Conservation (phyloP, 345 rosid genomes). For the Populus nigra region DNA sequence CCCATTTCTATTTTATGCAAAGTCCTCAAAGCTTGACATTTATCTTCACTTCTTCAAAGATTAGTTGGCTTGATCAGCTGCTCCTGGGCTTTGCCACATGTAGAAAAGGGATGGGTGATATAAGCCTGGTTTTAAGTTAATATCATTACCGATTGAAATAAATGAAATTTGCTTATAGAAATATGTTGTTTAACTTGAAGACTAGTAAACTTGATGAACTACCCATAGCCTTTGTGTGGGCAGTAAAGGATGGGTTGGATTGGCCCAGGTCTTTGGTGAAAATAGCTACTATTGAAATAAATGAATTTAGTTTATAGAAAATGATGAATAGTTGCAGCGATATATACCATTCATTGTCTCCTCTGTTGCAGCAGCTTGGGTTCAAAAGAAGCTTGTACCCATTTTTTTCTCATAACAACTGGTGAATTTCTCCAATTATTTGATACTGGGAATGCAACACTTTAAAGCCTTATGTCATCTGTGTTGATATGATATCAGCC, state of each 20-base stretch:
- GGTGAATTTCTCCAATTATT: not conserved
- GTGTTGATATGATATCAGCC: not conserved
- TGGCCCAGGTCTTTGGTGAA: not conserved
- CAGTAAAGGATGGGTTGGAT: not conserved
- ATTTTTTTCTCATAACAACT: not conserved
- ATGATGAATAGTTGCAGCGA: too few species aligned
- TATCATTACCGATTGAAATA: not conserved
- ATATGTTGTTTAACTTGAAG: too few species aligned
- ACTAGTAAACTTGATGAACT: not conserved
- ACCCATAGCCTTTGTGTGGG: not conserved
- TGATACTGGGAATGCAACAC: not conserved
- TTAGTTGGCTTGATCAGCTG: not conserved
- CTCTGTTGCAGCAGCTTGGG: not conserved
- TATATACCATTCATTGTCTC: too few species aligned
- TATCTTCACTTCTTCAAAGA: not conserved
- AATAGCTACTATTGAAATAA: not conserved
- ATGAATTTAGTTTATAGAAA: too few species aligned
- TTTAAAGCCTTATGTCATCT: not conserved
- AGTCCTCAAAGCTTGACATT: not conserved
- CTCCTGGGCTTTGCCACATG: not conserved
- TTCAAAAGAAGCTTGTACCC: not conserved
- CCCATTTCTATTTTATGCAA: not conserved
- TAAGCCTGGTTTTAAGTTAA: not conserved
- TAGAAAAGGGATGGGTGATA: not conserved
- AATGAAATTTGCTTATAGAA: not conserved